phyloP scores from a whole-genome alignment of 2,329 filamentous ascomycete genomes.

The Rhynchosporium secalis region DNA sequence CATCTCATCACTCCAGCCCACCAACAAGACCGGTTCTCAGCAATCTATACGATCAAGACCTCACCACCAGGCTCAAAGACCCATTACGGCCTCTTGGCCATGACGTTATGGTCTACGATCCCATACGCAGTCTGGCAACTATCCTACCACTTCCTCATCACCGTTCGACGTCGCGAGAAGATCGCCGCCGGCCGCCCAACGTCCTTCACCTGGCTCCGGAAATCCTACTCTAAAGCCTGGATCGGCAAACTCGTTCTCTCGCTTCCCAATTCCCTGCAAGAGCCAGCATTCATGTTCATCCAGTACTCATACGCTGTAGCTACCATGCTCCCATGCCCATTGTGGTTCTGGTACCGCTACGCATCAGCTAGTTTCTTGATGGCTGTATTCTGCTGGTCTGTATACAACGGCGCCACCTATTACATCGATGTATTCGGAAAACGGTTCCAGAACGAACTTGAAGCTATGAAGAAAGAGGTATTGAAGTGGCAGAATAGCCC shows the following conservation, averaged over 20 bases:
- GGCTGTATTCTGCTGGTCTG: conserved; percentile 86
- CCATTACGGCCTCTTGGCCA: conserved; percentile 76
- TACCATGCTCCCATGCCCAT: conserved; percentile 90
- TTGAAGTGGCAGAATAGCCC: conserved; percentile 76
- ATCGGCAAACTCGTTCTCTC: conserved; percentile 83
- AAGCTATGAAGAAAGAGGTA: conserved; percentile 73
- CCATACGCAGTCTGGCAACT: conserved; percentile 95
- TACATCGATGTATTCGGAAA: conserved; percentile 99
- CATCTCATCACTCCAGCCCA: conserved; percentile 70
- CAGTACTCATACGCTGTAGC: conserved; percentile 88
- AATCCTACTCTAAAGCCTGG: conserved; percentile 85
- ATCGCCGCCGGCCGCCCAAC: conserved; percentile 94
- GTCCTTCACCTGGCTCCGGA: conserved; percentile 94
- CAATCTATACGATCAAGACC: conserved; percentile 77
- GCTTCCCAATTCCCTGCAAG: conserved; percentile 74
- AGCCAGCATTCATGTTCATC: conserved; percentile 91
- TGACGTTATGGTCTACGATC: conserved; percentile 92
- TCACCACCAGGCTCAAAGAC: conserved; percentile 69
- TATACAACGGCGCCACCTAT: conserved; percentile 95
- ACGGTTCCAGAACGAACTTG: conserved; percentile 93
- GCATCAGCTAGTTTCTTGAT: conserved; percentile 76
- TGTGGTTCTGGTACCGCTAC: conserved; percentile 92
- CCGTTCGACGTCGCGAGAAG: conserved; percentile 89
- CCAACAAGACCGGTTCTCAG: conserved; percentile 74
- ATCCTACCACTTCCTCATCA: conserved; percentile 91